Evolutionary conservation across 106 monocot species (phyloP).

Genomic region (Dendrobium huoshanense): DNA sequence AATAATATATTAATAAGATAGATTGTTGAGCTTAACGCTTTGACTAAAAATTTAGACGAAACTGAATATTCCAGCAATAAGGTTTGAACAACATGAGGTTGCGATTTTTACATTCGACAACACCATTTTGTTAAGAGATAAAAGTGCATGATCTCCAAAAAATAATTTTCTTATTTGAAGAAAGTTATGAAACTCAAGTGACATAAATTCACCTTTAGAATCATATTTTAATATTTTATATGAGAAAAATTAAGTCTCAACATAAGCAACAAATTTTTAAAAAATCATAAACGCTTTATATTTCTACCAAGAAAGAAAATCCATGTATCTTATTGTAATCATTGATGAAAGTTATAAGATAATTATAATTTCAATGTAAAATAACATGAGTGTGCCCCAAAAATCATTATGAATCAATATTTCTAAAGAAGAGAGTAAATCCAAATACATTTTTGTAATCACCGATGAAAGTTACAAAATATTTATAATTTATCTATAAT

Average conservation of each 20-base stretch:
- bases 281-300: no score
- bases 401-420: neutral
- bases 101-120: no score
- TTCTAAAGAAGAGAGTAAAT: constrained; percentile 4
- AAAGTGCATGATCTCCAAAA: no score
- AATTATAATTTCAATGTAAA: constrained; percentile 1
- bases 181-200: no score
- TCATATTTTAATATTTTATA: no score
- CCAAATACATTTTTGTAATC: neutral
- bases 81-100: no score
- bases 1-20: constrained; percentile 14
- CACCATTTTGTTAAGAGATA: no score
- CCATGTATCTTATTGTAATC: no score
- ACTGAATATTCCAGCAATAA: constrained; percentile 6
- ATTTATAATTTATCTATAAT: constrained; percentile 1
- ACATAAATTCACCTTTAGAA: no score
- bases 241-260: neutral
- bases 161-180: no score
- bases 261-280: neutral
- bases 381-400: constrained; percentile 1
- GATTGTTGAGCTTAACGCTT: constrained; percentile 1
- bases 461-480: neutral
- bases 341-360: neutral
- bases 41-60: neutral
- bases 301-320: no score